Percentiles rank a stretch among this genome's conserved stretches.
phyloP scores from a whole-genome alignment of 805 yeast species.

The Lachancea cidri region DNA sequence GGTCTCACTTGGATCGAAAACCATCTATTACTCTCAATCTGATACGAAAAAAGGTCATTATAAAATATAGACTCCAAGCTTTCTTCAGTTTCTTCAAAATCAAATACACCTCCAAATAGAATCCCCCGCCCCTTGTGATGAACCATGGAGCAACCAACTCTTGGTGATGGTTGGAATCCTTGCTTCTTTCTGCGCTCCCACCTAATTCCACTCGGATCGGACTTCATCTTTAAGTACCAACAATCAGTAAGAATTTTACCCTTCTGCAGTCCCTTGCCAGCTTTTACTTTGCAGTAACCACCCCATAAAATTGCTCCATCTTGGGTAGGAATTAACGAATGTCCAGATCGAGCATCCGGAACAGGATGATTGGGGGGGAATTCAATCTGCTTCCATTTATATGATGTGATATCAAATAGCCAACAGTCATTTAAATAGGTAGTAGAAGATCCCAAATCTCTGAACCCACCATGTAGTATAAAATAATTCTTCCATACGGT shows the following conservation, averaged over 20 bases:
- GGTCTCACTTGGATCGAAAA: slow-evolving; percentile 62
- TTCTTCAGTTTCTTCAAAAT: slow-evolving; percentile 93
- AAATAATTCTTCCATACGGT: slow-evolving; percentile 88
- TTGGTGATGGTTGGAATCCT: slow-evolving; percentile 84
- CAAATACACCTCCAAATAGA: slow-evolving; percentile 92
- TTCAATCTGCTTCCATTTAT: slow-evolving; percentile 87
- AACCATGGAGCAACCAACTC: slow-evolving; percentile 92
- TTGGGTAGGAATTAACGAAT: slow-evolving; percentile 69
- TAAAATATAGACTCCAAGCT: slow-evolving; percentile 77
- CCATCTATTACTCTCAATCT: slow-evolving; percentile 86
- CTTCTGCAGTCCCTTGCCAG: slow-evolving; percentile 79
- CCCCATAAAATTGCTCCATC: slow-evolving; percentile 89
- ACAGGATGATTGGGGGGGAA: slow-evolving; percentile 73
- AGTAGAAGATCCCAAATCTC: slow-evolving; percentile 81
- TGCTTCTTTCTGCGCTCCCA: slow-evolving; percentile 90
- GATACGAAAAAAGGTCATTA: slow-evolving; percentile 76
- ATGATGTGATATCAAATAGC: slow-evolving; percentile 85
- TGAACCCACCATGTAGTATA: slow-evolving; percentile 84
- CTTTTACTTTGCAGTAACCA: slow-evolving; percentile 91
- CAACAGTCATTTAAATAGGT: slow-evolving; percentile 82
- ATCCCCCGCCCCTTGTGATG: slow-evolving; percentile 89
- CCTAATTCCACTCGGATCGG: slow-evolving; percentile 63
- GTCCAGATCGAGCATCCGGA: slow-evolving; percentile 94
- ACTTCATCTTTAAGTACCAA: slow-evolving; percentile 84
- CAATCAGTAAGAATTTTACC: slow-evolving; percentile 85